Percentiles rank a stretch among this genome's conserved stretches.
phyloP scores from a whole-genome alignment of 345 rosid genomes.

The Euphorbia peplus region DNA sequence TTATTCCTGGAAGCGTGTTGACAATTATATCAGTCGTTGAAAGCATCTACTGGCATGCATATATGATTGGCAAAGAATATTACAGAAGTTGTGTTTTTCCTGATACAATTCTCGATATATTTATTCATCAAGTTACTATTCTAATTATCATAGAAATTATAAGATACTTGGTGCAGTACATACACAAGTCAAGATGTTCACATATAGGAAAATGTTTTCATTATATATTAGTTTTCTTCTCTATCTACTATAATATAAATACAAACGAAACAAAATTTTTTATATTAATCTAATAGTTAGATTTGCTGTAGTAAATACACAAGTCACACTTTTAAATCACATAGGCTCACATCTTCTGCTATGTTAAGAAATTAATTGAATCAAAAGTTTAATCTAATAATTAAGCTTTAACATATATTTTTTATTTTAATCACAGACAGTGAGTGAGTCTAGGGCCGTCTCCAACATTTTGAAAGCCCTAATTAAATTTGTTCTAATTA shows the following conservation, averaged over 20 bases:
- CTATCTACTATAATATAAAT: too few species aligned
- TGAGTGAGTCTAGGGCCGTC: too few species aligned
- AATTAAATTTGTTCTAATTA: too few species aligned
- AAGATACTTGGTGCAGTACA: not conserved
- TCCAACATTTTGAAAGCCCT: too few species aligned
- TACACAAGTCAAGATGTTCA: slow-evolving; percentile 30
- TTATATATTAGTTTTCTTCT: not conserved
- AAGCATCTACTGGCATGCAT: not conserved
- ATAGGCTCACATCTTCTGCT: too few species aligned
- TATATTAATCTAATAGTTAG: not conserved
- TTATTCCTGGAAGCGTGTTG: slow-evolving; percentile 20
- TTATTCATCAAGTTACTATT: too few species aligned
- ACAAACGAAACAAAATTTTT: not conserved
- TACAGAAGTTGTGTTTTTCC: slow-evolving; percentile 4
- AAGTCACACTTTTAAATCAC: too few species aligned
- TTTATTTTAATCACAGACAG: too few species aligned
- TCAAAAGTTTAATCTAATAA: too few species aligned
- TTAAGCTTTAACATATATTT: too few species aligned
- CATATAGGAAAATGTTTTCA: slow-evolving; percentile 4
- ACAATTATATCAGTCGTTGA: slow-evolving; percentile 18
- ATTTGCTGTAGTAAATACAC: too few species aligned
- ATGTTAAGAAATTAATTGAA: too few species aligned
- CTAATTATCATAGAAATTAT: not conserved
- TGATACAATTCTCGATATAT: not conserved
- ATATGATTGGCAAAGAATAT: slow-evolving; percentile 19